Base-by-base conservation (phyloP, 768 basidiomycete genomes). In the Chiua virens region DNA sequence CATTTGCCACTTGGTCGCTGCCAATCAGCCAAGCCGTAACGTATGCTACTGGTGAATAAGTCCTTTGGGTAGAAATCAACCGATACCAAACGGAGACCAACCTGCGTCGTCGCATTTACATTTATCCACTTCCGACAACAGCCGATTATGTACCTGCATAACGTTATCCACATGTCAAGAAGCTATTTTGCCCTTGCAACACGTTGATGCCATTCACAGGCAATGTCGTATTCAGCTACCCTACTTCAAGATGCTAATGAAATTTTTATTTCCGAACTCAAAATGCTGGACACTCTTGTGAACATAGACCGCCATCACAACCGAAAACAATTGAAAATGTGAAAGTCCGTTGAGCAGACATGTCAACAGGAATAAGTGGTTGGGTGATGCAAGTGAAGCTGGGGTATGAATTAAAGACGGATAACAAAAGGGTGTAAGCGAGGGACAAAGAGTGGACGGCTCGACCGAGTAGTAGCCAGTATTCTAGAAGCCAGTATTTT, bases 371-470 rank as follows among this genome's bases (percentile, higher is more conserved):
- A 20, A 37, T 1, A 20, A 36, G 17, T 0, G n/a, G 8, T 4
- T 8, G 20, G 2, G 1, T 2, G 18, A 8, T 42, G 20, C 25
- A 28, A 20, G 36, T 22, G 21, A 36, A 50, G 45, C 45, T 1
- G 21, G 56, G 62, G 51, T 60, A 62, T 60, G 27, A n/a, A 49
- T 51, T 49, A 59, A 47, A 42, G 43, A 44, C 9, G 20, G 39
- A 22, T 47, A 46, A 32, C 41, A 14, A 18, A 34, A 11, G 6
- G 23, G 41, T 40, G 44, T 13, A 32, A 48, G 42, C 21, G 51
- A 48, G 25, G 47, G 18, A 38, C 32, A 58, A 67, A 0, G 67
- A 69, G 45, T 18, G 67, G 56, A 61, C 25, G 3, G 45, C 22
- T 45, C 43, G 4, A 8, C 30, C n/a, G 3, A 2, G 35, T 20